Conservation (phyloP, 208 protist species). For the Endotrypanum monterogeii region DNA sequence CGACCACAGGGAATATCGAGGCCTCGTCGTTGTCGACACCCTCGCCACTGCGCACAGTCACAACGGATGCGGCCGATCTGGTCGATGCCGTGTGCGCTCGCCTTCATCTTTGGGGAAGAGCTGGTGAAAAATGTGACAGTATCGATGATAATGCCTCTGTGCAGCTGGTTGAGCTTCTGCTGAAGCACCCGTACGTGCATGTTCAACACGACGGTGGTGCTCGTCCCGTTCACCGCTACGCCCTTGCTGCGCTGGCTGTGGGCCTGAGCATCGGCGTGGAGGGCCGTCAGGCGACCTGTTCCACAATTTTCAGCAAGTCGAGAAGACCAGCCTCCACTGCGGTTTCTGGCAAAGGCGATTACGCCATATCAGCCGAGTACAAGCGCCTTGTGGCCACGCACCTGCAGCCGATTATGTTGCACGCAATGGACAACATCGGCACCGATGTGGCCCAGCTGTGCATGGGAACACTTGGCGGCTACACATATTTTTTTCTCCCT, state of each 20-base stretch:
- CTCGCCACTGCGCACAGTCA: slow-evolving; percentile 1
- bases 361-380: slow-evolving; percentile 26
- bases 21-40: not conserved
- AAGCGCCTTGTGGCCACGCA: slow-evolving; percentile 33
- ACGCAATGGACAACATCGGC: slow-evolving; percentile 49
- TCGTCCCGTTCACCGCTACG: slow-evolving; percentile 67
- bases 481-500: slow-evolving; percentile 74
- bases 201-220: slow-evolving; percentile 32
- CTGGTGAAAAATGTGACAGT: not conserved
- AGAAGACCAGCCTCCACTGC: slow-evolving; percentile 15
- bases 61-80: slow-evolving; percentile 44
- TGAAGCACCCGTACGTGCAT: slow-evolving; percentile 69
- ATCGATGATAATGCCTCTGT: slow-evolving; percentile 42
- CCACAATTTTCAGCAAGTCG: slow-evolving; percentile 52
- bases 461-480: slow-evolving; percentile 71
- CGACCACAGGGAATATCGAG: not conserved
- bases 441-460: slow-evolving; percentile 63
- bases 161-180: slow-evolving; percentile 48
- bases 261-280: slow-evolving; percentile 50
- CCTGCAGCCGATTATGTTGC: slow-evolving; percentile 45
- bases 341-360: slow-evolving; percentile 10
- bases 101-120: slow-evolving; percentile 20
- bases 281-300: slow-evolving; percentile 12
- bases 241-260: slow-evolving; percentile 50
- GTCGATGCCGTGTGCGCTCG: slow-evolving; percentile 62